Evolutionary conservation across 306 rosid genomes (phyloP).

Genomic region (Vigna trinervia): DNA sequence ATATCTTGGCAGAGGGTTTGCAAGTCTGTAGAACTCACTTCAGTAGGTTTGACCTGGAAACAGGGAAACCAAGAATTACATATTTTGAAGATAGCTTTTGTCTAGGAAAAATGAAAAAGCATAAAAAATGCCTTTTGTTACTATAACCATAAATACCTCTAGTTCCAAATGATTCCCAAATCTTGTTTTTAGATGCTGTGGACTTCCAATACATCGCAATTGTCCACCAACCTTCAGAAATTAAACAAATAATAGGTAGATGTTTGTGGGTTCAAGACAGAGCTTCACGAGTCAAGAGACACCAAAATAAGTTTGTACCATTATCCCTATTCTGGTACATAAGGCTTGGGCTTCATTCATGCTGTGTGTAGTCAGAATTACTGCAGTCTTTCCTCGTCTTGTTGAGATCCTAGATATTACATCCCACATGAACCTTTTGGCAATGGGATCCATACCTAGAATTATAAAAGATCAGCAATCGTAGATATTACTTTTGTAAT

Average conservation of each 20-base stretch:
- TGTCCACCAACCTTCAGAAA: constrained; percentile 86
- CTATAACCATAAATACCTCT: constrained; percentile 63
- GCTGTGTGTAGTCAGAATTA: constrained; percentile 93
- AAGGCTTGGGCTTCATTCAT: constrained; percentile 99
- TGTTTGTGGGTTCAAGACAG: constrained; percentile 6
- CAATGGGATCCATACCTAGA: constrained; percentile 95
- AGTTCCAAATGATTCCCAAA: constrained; percentile 93
- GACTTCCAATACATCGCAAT: constrained; percentile 90
- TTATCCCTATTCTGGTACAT: constrained; percentile 92
- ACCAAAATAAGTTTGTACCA: constrained; percentile 58
- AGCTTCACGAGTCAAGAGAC: constrained; percentile 45
- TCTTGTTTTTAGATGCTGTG: constrained; percentile 92
- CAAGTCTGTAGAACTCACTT: constrained; percentile 77
- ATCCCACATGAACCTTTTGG: constrained; percentile 99
- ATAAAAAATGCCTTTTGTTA: constrained; percentile 30
- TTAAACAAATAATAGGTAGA: constrained; percentile 34
- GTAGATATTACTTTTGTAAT: constrained; percentile 27
- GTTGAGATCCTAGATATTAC: constrained; percentile 94
- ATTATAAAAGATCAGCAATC: constrained; percentile 35
- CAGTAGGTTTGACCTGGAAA: constrained; percentile 82
- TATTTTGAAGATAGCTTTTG: constrained; percentile 41
- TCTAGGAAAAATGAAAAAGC: constrained; percentile 17
- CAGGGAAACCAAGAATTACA: constrained; percentile 38
- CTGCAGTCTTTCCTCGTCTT: constrained; percentile 94
- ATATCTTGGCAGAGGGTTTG: constrained; percentile 72